Conservation (phyloP, 2,329 filamentous ascomycete genomes). For the Trichoderma lentiforme region DNA sequence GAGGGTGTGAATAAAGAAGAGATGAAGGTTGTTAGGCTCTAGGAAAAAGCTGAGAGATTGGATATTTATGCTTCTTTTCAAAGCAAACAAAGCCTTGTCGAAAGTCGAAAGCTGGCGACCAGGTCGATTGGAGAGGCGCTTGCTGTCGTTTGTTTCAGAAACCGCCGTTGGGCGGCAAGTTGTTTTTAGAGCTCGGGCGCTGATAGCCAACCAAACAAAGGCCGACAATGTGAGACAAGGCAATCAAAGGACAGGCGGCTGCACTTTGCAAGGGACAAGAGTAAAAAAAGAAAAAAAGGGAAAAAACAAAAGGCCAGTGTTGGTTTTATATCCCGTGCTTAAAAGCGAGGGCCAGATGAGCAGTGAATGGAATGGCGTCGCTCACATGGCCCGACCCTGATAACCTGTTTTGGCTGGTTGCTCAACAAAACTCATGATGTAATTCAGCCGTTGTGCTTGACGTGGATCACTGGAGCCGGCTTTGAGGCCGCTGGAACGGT, state of each 20-base stretch:
- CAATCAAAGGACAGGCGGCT: neutral
- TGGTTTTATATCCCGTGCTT: neutral
- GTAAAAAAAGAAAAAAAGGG: neutral
- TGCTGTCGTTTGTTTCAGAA: slow-evolving; percentile 27
- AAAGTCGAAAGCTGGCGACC: neutral
- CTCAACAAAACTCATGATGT: slow-evolving; percentile 9
- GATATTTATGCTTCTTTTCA: slow-evolving; percentile 19
- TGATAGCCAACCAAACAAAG: slow-evolving; percentile 16
- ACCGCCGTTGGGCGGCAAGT: slow-evolving; percentile 21
- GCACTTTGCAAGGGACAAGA: neutral
- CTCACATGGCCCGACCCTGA: slow-evolving; percentile 5
- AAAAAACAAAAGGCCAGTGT: neutral
- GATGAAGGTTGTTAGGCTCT: neutral
- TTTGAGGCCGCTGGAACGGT: neutral
- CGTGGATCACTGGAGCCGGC: neutral
- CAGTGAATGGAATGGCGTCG: slow-evolving; percentile 1
- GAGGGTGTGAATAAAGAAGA: neutral
- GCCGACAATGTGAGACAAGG: slow-evolving; percentile 7
- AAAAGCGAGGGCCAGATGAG: neutral
- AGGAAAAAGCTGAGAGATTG: neutral
- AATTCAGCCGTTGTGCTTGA: neutral
- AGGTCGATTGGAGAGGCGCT: slow-evolving; percentile 21
- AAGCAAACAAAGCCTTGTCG: slow-evolving; percentile 22
- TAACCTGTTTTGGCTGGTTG: slow-evolving; percentile 5
- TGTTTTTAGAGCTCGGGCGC: slow-evolving; percentile 20